A percentile compares a stretch with the other conserved stretches of the same genome.
Evolutionary conservation across 164 flowering plant genomes (phyloP).

Genomic region (Tinospora cordifolia): DNA sequence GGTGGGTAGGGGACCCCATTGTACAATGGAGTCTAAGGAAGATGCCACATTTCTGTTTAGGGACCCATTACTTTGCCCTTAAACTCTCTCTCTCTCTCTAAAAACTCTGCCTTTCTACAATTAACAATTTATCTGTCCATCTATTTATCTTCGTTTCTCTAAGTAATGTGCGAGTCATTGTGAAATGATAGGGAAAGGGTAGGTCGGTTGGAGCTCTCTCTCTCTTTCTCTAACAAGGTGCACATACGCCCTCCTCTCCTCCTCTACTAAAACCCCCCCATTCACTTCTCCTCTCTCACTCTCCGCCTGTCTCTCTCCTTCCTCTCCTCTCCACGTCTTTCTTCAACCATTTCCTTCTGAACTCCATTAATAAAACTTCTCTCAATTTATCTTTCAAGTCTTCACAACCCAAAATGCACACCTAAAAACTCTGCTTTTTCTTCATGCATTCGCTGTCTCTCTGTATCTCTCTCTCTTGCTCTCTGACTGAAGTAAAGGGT

Average conservation of each 20-base stretch:
- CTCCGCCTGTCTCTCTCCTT: conserved; percentile 4
- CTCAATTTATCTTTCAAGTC: not conserved
- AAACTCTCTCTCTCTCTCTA: not conserved
- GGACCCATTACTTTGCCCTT: not conserved
- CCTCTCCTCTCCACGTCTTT: not conserved
- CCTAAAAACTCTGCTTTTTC: not conserved
- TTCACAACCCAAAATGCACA: not conserved
- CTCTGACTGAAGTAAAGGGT: not conserved
- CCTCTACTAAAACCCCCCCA: not conserved
- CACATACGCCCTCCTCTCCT: not conserved
- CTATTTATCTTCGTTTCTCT: too few species aligned
- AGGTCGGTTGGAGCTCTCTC: conserved; percentile 3
- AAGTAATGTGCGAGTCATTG: conserved; percentile 18
- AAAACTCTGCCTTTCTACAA: not conserved
- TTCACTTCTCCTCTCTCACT: too few species aligned
- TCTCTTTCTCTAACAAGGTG: not conserved
- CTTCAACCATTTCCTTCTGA: not conserved
- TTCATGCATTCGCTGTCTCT: not conserved
- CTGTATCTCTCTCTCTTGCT: not conserved
- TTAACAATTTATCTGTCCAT: too few species aligned
- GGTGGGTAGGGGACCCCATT: conserved; percentile 13
- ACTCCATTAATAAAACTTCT: not conserved
- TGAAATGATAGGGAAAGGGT: conserved; percentile 17
- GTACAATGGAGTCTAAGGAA: not conserved
- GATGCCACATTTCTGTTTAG: not conserved